Percentiles rank a stretch among this genome's conserved stretches.
These are phyloP conservation scores for Lentithecium fluviatile DNA, from an alignment of 495 filamentous ascomycete species.

Conservation along the genomic window DNA sequence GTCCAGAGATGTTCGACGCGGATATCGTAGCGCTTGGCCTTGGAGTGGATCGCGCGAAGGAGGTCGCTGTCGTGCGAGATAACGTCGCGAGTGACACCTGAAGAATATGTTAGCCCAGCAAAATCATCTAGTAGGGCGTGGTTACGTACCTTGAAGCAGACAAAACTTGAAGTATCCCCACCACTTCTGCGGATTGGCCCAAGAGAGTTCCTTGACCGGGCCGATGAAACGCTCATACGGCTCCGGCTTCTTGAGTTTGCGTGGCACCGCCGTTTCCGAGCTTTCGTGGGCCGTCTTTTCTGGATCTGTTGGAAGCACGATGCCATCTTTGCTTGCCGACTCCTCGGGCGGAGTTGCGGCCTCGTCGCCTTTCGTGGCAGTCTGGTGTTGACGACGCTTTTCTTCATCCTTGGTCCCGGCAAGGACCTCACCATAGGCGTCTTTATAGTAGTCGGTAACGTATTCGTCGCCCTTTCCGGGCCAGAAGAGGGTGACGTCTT, in stretches of 20 bases:
- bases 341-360: not conserved
- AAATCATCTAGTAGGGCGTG: not conserved
- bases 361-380: not conserved
- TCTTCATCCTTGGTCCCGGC: conserved; percentile 27
- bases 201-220: conserved; percentile 11
- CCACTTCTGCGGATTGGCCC: conserved; percentile 12
- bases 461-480: conserved; percentile 38
- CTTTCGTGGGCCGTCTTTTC: not conserved
- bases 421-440: conserved; percentile 35
- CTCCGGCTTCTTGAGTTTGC: not conserved
- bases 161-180: conserved; percentile 24
- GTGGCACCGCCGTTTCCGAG: not conserved
- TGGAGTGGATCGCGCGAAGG: conserved; percentile 37
- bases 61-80: conserved; percentile 49
- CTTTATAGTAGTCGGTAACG: conserved; percentile 55
- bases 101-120: not conserved
- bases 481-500: conserved; percentile 29
- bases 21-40: conserved; percentile 29
- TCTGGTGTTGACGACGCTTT: not conserved
- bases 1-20: conserved; percentile 39
- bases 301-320: not conserved
- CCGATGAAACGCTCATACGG: conserved; percentile 21
- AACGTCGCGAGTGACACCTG: conserved; percentile 61
- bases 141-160: conserved; percentile 10
- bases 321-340: not conserved